phyloP scores from a whole-genome alignment of 2,329 filamentous ascomycete genomes.

The Pseudogymnoascus sp. region DNA sequence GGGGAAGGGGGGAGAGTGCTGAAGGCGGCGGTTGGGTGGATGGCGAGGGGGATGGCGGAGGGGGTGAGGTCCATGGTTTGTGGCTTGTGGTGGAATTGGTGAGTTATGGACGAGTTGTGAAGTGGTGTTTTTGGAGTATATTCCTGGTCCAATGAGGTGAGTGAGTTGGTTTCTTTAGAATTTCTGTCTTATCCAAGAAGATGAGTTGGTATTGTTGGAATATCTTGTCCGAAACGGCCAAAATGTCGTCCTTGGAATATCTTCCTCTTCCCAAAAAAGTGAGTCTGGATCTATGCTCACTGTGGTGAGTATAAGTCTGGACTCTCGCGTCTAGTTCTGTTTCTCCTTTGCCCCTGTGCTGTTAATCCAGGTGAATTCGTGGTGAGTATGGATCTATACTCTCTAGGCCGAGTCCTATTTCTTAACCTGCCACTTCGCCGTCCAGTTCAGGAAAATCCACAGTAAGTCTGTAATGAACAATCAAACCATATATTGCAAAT shows the following conservation, averaged over 20 bases:
- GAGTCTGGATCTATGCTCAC: neutral
- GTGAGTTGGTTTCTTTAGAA: neutral
- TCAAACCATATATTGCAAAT: neutral
- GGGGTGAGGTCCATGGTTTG: neutral
- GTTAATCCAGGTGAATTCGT: neutral
- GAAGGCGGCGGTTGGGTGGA: neutral
- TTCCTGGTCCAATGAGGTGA: neutral
- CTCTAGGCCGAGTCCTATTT: neutral
- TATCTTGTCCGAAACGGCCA: neutral
- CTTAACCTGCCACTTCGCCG: neutral
- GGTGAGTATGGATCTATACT: neutral
- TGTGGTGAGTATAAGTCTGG: neutral
- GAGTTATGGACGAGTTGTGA: neutral
- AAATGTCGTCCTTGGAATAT: neutral
- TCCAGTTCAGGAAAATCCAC: neutral
- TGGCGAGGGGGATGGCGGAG: neutral
- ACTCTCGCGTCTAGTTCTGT: neutral
- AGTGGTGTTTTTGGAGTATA: neutral
- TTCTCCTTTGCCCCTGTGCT: neutral
- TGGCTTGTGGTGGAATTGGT: neutral
- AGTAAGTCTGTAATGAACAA: neutral
- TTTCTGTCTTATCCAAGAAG: neutral
- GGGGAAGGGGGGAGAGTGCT: slow-evolving; percentile 23
- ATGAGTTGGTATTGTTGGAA: neutral
- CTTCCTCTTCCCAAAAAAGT: neutral